Conservation (phyloP, 2,329 filamentous ascomycete genomes). For the Pseudodiploospora longispora region DNA sequence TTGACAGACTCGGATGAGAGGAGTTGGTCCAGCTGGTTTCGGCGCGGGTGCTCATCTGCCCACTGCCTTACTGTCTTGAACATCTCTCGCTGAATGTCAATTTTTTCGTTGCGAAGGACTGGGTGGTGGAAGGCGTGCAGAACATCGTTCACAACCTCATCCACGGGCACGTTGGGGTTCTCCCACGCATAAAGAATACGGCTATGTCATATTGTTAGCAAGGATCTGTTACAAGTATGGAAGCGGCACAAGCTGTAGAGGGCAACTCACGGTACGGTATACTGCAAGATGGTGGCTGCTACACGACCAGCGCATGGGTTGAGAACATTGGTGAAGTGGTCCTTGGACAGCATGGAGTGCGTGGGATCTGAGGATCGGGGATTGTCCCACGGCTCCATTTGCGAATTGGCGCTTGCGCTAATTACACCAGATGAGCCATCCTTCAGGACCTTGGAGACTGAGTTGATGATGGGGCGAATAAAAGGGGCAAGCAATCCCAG, state of each 20-base stretch:
- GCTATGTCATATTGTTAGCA: conserved; percentile 22
- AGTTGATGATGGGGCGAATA: conserved; percentile 81
- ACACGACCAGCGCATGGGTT: conserved; percentile 71
- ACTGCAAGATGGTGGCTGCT: conserved; percentile 71
- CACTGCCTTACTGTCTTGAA: conserved; percentile 77
- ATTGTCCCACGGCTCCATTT: conserved; percentile 75
- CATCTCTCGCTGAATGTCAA: conserved; percentile 83
- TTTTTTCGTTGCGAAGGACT: conserved; percentile 62
- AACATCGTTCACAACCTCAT: conserved; percentile 77
- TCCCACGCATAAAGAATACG: conserved; percentile 91
- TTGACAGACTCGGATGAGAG: conserved; percentile 78
- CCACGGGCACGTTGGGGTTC: conserved; percentile 70
- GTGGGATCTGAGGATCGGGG: conserved; percentile 68
- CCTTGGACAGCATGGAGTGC: conserved; percentile 76
- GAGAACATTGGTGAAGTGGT: conserved; percentile 73
- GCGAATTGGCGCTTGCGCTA: conserved; percentile 60
- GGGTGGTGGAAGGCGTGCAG: conserved; percentile 86
- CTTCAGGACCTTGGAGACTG: conserved; percentile 78
- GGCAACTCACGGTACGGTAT: conserved; percentile 62
- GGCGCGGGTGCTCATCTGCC: conserved; percentile 62
- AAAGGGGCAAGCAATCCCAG: conserved; percentile 87
- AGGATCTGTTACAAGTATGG: too few relatives aligned
- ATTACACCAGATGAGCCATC: conserved; percentile 70
- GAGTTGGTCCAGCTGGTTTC: conserved; percentile 61
- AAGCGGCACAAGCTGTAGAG: too few relatives aligned